Base-by-base conservation (phyloP, 164 flowering plant genomes). In the Liriodendron chinense region DNA sequence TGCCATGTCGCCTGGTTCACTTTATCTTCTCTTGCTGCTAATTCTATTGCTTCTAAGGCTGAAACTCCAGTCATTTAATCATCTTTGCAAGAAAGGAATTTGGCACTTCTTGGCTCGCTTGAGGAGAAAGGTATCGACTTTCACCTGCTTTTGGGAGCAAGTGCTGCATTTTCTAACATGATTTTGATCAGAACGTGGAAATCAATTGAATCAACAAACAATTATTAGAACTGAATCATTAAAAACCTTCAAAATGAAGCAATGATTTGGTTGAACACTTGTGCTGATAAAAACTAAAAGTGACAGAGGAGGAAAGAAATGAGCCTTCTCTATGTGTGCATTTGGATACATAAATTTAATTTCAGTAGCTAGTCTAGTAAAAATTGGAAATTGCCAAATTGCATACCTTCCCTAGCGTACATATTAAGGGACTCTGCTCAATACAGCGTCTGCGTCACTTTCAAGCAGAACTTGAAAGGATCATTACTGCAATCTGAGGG, bases 1-100 rank as follows among this genome's bases (percentile, higher is more conserved):
- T 53, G 78, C 81, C 81, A 79, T 79, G 28, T 59, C 21, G 59
- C 7, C 47, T 12, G 48, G 21, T 43, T 63, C 63, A 49, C 49
- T 13, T 43, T 34, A 67, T 76, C 28, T 67, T 64, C 50, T 70
- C 26, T 22, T 12, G 7, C 56, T 26, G 71, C 71, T 69, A 47
- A 47, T 69, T 47, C 71, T 69, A 28, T 25, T n/a, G 43, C 74
- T n/a, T 50, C n/a, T 24, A 25, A 14, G 59, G 59, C 59, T 53
- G 59, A 53, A 12, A 53, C 59, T 10, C 59, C 59, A 53, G 59
- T 53, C 59, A 53, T 53, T 53, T 53, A 53, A 53, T 53, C 59
- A 53, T 53, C 16, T 53, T 16, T 53, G 59, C 43, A 34, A 34
- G 43, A 53, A 53, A 53, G 59, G 59, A 53, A 53, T 16, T 65